These are phyloP conservation scores for Alternaria angustiovoidea DNA, from an alignment of 2,329 filamentous ascomycete genomes.

Conservation along the genomic window DNA sequence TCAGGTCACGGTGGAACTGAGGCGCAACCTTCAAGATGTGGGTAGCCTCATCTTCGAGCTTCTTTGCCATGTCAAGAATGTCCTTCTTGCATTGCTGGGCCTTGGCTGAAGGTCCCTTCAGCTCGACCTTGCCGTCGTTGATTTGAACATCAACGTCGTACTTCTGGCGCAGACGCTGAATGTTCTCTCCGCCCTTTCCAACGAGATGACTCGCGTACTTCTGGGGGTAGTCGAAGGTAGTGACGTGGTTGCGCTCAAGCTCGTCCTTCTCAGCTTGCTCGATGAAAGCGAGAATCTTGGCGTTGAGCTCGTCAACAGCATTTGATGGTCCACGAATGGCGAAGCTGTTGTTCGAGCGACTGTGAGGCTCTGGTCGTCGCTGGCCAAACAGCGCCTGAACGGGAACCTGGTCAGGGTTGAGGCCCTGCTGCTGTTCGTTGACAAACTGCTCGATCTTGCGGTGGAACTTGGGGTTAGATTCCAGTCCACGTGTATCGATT, in stretches of 20 bases:
- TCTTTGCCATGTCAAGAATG: conserved; percentile 79
- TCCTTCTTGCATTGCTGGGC: conserved; percentile 85
- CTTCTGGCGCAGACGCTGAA: conserved; percentile 73
- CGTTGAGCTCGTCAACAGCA: conserved; percentile 73
- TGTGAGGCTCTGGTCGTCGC: conserved; percentile 56
- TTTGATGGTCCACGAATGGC: conserved; percentile 79
- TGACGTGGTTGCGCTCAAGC: conserved; percentile 87
- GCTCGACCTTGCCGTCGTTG: conserved; percentile 90
- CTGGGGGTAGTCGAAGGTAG: conserved; percentile 91
- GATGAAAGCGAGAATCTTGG: conserved; percentile 80
- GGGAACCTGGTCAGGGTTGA: conserved; percentile 61
- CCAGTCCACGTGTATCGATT: conserved; percentile 62
- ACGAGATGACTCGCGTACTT: conserved; percentile 90
- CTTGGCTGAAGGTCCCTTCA: conserved; percentile 96
- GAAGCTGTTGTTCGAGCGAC: conserved; percentile 64
- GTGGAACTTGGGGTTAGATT: conserved; percentile 67
- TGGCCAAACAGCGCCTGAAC: conserved; percentile 64
- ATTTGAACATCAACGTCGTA: conserved; percentile 84
- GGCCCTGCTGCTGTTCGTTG: conserved; percentile 62
- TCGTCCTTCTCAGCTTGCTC: conserved; percentile 91
- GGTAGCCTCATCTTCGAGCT: conserved; percentile 89
- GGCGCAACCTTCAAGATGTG: conserved; percentile 89
- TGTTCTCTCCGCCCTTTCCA: conserved; percentile 72
- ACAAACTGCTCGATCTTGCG: conserved; percentile 70
- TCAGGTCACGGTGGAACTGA: conserved; percentile 92